phyloP scores from a whole-genome alignment of 2,329 filamentous ascomycete species.

The Orbilia javanica region DNA sequence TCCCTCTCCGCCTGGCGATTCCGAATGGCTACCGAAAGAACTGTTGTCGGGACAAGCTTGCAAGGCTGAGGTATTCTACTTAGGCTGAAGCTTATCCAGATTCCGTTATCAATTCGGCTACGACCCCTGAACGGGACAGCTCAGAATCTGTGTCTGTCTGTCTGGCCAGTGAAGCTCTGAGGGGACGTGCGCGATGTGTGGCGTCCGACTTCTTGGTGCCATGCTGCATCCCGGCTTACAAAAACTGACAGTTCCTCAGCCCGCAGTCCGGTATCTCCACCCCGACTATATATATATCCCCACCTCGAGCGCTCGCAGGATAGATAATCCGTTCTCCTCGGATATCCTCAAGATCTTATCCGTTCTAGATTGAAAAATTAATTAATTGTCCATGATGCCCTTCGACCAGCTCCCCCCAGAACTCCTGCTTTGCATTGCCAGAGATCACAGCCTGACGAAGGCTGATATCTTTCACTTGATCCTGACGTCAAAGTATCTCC shows the following conservation, averaged over 20 bases:
- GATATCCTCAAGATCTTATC: background rate
- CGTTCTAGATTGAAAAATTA: background rate
- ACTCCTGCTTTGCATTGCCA: constrained; percentile 40
- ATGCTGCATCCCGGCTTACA: background rate
- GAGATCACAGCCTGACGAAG: constrained; percentile 21
- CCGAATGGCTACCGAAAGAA: constrained; percentile 12
- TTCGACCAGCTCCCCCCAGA: constrained; percentile 47
- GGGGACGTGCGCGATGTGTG: constrained; percentile 43
- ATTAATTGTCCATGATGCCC: constrained; percentile 15
- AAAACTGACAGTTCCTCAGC: constrained; percentile 11
- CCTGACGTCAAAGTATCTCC: constrained; percentile 24
- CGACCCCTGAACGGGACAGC: constrained; percentile 22
- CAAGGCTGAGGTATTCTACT: constrained; percentile 13
- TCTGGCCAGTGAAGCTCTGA: constrained; percentile 9
- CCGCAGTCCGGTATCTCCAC: background rate
- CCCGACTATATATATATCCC: background rate
- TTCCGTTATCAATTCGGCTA: constrained; percentile 9
- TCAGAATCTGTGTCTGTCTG: constrained; percentile 6
- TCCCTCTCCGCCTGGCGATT: constrained; percentile 6
- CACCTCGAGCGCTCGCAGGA: background rate
- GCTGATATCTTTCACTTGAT: constrained; percentile 42
- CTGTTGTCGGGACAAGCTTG: background rate
- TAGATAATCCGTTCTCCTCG: background rate
- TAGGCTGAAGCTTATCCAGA: constrained; percentile 9
- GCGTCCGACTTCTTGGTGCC: constrained; percentile 2